Evolutionary conservation across 1,284 basidiomycete genomes (phyloP).

Genomic region (Ceratobasidium sp.): DNA sequence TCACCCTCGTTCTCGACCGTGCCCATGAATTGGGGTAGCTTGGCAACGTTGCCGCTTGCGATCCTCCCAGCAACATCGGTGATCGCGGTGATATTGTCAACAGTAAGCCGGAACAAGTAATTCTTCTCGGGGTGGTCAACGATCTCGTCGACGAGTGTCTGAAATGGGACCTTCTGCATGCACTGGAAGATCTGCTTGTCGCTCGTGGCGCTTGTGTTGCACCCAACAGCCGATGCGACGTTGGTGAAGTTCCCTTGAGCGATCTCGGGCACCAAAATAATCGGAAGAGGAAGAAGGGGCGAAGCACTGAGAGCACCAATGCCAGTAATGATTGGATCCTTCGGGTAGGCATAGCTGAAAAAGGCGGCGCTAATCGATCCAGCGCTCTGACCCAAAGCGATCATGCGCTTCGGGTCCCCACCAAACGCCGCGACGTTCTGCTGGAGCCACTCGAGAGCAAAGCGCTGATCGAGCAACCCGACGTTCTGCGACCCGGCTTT

Average conservation of each 20-base stretch:
- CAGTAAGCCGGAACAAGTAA: conserved; percentile 16
- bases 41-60: conserved; percentile 14
- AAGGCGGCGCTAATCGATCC: conserved; percentile 21
- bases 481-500: conserved; percentile 50
- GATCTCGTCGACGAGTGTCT: conserved; percentile 11
- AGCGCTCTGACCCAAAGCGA: conserved; percentile 49
- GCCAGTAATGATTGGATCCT: conserved; percentile 35
- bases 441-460: conserved; percentile 61
- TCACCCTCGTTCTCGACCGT: conserved; percentile 15
- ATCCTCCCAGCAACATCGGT: conserved; percentile 8
- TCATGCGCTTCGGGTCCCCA: conserved; percentile 55
- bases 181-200: conserved; percentile 27
- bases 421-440: conserved; percentile 59
- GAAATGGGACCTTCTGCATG: conserved; percentile 37
- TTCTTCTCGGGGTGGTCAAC: conserved; percentile 25
- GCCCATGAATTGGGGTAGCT: conserved; percentile 19
- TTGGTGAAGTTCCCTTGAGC: conserved; percentile 33
- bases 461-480: conserved; percentile 57
- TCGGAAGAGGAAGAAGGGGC: neutral
- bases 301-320: conserved; percentile 9
- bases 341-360: conserved; percentile 28
- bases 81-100: conserved; percentile 13
- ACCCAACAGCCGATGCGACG: conserved; percentile 35
- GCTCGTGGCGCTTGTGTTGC: neutral
- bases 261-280: neutral